These are phyloP conservation scores for Smithsoniella earleae DNA, from an alignment of 163 green algal genomes.

Conservation along the genomic window DNA sequence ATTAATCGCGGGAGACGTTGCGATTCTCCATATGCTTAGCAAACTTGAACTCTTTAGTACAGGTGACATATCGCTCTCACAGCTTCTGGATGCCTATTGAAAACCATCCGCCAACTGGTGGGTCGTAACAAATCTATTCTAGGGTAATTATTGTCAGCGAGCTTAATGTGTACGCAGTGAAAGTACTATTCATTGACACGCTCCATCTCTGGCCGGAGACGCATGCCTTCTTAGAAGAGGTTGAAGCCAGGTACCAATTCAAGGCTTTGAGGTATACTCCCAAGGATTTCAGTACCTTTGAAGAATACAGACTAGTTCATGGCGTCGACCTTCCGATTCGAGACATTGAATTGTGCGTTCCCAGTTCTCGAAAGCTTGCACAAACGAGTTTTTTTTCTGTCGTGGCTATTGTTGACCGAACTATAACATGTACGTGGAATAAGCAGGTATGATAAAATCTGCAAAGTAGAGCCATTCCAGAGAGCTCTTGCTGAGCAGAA, in stretches of 20 bases:
- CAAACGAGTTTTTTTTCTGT: background rate
- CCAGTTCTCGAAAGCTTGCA: no score
- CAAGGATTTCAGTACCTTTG: conserved; percentile 36
- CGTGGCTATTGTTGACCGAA: background rate
- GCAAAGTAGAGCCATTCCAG: conserved; percentile 59
- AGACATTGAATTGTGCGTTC: conserved; percentile 47
- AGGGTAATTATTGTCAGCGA: no score
- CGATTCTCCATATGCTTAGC: conserved; percentile 49
- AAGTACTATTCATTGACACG: conserved; percentile 54
- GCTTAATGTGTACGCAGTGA: conserved; percentile 32
- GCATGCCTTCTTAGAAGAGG: conserved; percentile 41
- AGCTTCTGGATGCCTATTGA: no score
- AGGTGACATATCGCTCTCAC: background rate
- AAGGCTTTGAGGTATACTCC: conserved; percentile 36
- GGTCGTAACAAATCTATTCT: no score
- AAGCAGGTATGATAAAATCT: conserved; percentile 48
- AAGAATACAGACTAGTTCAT: conserved; percentile 43
- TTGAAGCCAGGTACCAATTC: conserved; percentile 51
- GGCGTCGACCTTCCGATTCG: conserved; percentile 42
- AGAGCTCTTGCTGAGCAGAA: conserved; percentile 39
- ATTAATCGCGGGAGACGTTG: conserved; percentile 52
- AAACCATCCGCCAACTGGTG: no score
- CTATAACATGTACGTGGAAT: background rate
- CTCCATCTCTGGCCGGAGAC: conserved; percentile 58
- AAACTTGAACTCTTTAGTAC: conserved; percentile 38